Evolutionary conservation across 371 early-diverging fungal species (phyloP).

Genomic region (Circinella umbellata): DNA sequence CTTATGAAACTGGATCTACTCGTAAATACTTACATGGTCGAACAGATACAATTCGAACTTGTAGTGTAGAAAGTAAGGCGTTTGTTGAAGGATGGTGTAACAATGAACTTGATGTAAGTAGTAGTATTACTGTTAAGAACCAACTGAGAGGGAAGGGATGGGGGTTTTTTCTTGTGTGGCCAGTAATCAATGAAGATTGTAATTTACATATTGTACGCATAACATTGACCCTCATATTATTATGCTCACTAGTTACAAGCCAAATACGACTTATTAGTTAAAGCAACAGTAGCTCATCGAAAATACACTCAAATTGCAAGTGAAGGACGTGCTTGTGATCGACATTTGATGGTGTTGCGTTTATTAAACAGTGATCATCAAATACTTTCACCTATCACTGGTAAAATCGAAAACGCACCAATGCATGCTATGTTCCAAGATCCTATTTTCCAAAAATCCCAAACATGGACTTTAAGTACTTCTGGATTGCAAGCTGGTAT

Average conservation of each 20-base stretch:
- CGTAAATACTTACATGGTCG: slow-evolving; percentile 82
- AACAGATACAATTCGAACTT: slow-evolving; percentile 85
- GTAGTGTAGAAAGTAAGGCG: slow-evolving; percentile 63
- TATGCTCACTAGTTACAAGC: slow-evolving; percentile 36
- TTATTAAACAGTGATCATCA: slow-evolving; percentile 48
- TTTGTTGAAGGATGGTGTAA: slow-evolving; percentile 65
- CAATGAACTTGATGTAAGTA: slow-evolving; percentile 17
- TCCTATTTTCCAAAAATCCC: slow-evolving; percentile 68
- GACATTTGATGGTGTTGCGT: slow-evolving; percentile 84
- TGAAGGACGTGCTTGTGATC: slow-evolving; percentile 81
- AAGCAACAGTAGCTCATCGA: slow-evolving; percentile 72
- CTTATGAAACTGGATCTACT: slow-evolving; percentile 87
- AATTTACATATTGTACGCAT: no score
- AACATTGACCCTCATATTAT: no score
- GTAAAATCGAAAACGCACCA: slow-evolving; percentile 25
- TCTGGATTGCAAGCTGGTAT: slow-evolving; percentile 77
- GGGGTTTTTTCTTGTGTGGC: neutral
- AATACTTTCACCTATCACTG: slow-evolving; percentile 21
- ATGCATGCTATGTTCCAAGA: slow-evolving; percentile 78
- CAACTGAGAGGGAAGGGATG: no score
- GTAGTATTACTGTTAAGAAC: no score
- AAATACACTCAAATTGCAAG: slow-evolving; percentile 68
- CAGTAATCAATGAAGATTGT: no score
- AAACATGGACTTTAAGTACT: slow-evolving; percentile 76
- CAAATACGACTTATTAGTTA: slow-evolving; percentile 61